phyloP scores from a whole-genome alignment of 2,329 filamentous ascomycete species.

The Alternaria longipes region DNA sequence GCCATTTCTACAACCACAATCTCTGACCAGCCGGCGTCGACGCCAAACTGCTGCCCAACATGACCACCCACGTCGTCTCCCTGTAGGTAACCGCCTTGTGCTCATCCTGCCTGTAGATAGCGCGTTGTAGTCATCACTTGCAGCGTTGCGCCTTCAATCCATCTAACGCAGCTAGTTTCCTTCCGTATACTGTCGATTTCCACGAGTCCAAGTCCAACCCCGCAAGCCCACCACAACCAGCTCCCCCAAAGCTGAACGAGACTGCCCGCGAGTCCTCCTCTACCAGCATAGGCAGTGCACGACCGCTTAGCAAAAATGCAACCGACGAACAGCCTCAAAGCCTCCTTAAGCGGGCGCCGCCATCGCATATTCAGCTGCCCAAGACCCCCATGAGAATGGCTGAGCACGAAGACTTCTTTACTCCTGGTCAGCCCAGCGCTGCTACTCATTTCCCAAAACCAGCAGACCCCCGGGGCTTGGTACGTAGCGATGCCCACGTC shows the following conservation, averaged over 20 bases:
- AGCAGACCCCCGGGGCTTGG: slow-evolving; percentile 62
- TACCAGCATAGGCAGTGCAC: slow-evolving; percentile 13
- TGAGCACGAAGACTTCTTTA: slow-evolving; percentile 58
- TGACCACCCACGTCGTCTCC: slow-evolving; percentile 68
- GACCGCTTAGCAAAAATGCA: slow-evolving; percentile 21
- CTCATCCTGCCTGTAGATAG: neutral
- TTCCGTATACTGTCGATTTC: slow-evolving; percentile 93
- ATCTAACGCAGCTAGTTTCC: slow-evolving; percentile 70
- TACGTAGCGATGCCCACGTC: slow-evolving; percentile 77
- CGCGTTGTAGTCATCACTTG: neutral
- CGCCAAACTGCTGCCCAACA: slow-evolving; percentile 41
- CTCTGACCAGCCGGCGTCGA: slow-evolving; percentile 11
- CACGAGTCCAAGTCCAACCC: slow-evolving; percentile 56
- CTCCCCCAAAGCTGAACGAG: slow-evolving; percentile 45
- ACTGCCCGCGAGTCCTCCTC: slow-evolving; percentile 61
- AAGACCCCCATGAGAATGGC: slow-evolving; percentile 53
- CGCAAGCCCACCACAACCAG: slow-evolving; percentile 46
- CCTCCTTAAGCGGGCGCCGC: slow-evolving; percentile 49
- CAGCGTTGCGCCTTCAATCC: neutral
- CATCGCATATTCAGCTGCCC: slow-evolving; percentile 44
- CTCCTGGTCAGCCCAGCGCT: slow-evolving; percentile 51
- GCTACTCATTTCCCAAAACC: slow-evolving; percentile 65
- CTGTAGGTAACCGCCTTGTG: slow-evolving; percentile 57
- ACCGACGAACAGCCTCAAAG: slow-evolving; percentile 45
- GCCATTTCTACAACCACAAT: slow-evolving; percentile 16